Base-by-base conservation (phyloP, 306 rosid species). In the Ceratonia siliqua region DNA sequence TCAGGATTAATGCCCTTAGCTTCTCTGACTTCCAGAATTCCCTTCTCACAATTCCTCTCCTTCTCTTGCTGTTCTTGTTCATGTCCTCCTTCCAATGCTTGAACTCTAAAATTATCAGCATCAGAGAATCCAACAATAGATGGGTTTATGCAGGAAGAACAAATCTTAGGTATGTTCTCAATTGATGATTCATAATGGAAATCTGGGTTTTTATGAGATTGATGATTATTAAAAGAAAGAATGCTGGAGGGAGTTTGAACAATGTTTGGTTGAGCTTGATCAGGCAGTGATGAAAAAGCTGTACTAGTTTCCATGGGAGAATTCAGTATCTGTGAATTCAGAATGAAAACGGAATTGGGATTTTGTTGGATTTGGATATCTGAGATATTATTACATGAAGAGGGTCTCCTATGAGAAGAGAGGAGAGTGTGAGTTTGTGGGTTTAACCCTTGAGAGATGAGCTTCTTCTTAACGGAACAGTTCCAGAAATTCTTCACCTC, bases 401-500 rank as follows among this genome's bases (percentile, higher is more conserved):
- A 28, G 32, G 32, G 2, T 28, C 4, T 28, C 32, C 32, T 28
- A 28, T 28, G 32, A 28, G 32, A 28, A 4, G 2, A 28, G 4
- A 28, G 2, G 32, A 28, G 4, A 1, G 4, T 28, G 32, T 4
- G 4, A 28, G 2, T 28, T 28, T 4, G 4, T 28, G 2, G 2
- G 4, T 4, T 28, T 28, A 93, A 78, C 48, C 98, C 98, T 62
- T 80, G 93, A 3, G 97, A 85, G 28, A 93, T 76, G 36, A 93
- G 93, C 79, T 93, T 93, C 75, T 93, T 93, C 74, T 93, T 93
- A 35, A 90, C 77, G 87, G 92, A 89, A 0, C 97, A 93, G 74
- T 93, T 93, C 98, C 98, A 93, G 73, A 87, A 90, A 67, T 93
- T 93, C 88, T 93, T 93, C 22, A 93, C 90, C 87, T 93, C 98